Percentiles rank a stretch among this genome's conserved stretches.
These are phyloP conservation scores for Cicer cuneatum DNA, from an alignment of 306 rosid species.

Conservation along the genomic window DNA sequence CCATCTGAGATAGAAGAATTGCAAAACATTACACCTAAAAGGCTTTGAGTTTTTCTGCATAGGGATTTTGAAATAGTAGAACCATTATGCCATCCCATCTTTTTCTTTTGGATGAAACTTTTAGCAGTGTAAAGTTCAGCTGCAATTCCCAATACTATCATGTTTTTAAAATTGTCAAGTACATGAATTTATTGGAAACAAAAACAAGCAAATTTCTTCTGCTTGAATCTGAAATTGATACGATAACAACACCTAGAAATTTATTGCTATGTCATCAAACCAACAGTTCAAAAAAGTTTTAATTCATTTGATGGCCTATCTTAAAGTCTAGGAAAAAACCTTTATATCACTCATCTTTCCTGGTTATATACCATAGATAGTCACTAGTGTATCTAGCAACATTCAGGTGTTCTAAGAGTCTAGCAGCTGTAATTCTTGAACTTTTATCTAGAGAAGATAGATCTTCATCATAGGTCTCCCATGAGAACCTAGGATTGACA, in stretches of 20 bases:
- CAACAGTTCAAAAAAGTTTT: neutral
- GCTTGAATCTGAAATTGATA: neutral
- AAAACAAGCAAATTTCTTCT: slow-evolving; percentile 21
- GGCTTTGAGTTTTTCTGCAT: slow-evolving; percentile 20
- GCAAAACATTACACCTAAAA: slow-evolving; percentile 50
- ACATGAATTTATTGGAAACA: slow-evolving; percentile 7
- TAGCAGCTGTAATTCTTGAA: slow-evolving; percentile 60
- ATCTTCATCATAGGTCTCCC: slow-evolving; percentile 88
- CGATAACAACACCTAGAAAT: neutral
- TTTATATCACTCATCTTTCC: slow-evolving; percentile 54
- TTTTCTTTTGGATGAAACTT: slow-evolving; percentile 14
- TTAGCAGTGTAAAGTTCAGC: slow-evolving; percentile 16
- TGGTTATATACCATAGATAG: slow-evolving; percentile 94
- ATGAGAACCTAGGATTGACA: slow-evolving; percentile 56
- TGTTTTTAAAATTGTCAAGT: neutral
- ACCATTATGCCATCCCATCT: slow-evolving; percentile 2
- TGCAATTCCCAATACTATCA: slow-evolving; percentile 6
- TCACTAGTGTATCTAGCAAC: slow-evolving; percentile 87
- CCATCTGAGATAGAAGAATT: slow-evolving; percentile 80
- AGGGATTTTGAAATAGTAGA: slow-evolving; percentile 21
- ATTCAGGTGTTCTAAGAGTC: slow-evolving; percentile 87
- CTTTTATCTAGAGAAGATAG: slow-evolving; percentile 68
- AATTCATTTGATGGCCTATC: neutral
- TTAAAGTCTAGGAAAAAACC: slow-evolving; percentile 10
- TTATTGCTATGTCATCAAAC: neutral